phyloP scores from a whole-genome alignment of 2,329 filamentous ascomycete genomes.

The Hypoxylon sp. region DNA sequence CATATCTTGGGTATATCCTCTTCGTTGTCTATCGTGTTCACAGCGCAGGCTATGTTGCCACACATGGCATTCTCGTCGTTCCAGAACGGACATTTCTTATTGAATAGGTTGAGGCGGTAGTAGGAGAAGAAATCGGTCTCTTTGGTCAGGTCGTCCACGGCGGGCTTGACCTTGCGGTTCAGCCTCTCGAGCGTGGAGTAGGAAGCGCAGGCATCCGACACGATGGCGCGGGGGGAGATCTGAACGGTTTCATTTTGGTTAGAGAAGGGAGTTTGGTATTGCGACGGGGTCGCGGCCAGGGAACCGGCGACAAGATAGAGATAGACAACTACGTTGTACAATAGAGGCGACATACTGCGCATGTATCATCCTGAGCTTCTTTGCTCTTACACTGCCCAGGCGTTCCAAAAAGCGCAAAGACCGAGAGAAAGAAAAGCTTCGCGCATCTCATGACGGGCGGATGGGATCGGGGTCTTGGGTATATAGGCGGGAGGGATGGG shows the following conservation, averaged over 20 bases:
- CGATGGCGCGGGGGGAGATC: constrained; percentile 89
- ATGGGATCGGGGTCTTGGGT: constrained; percentile 32
- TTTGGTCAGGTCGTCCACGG: constrained; percentile 82
- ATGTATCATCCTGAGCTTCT: constrained; percentile 58
- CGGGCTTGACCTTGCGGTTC: constrained; percentile 80
- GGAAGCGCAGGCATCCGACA: constrained; percentile 93
- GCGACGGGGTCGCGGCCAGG: constrained; percentile 41
- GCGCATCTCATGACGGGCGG: constrained; percentile 62
- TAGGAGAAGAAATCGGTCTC: constrained; percentile 98
- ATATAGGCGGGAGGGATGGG: constrained; percentile 27
- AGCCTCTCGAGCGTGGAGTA: constrained; percentile 89
- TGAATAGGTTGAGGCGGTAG: constrained; percentile 94
- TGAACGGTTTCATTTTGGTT: constrained; percentile 59
- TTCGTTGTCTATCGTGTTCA: constrained; percentile 94
- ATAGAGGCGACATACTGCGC: constrained; percentile 61
- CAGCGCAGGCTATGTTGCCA: constrained; percentile 95
- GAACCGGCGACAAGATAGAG: constrained; percentile 40
- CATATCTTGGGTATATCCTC: constrained; percentile 92
- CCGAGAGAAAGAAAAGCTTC: constrained; percentile 66
- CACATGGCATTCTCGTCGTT: constrained; percentile 92
- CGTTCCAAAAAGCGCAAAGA: constrained; percentile 67
- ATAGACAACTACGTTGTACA: constrained; percentile 38
- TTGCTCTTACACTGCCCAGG: constrained; percentile 59
- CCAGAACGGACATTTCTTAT: constrained; percentile 97
- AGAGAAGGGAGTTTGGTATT: constrained; percentile 52